Evolutionary conservation across 2,329 filamentous ascomycete species (phyloP).

Genomic region (Talaromyces sp.): DNA sequence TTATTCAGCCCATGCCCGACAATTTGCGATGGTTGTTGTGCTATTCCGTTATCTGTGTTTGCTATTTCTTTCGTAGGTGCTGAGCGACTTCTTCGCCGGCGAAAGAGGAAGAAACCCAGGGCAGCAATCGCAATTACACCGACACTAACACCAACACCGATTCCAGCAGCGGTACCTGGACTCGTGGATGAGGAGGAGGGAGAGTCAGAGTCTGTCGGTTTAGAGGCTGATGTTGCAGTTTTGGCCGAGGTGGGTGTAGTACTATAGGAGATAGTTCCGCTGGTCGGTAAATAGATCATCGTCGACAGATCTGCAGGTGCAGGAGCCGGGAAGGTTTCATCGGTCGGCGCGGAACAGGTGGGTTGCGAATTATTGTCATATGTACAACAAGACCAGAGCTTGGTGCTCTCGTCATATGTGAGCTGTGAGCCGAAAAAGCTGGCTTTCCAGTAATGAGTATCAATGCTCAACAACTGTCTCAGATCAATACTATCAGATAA

Average conservation of each 20-base stretch:
- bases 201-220: neutral
- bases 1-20: too few relatives aligned
- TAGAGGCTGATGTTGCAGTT: neutral
- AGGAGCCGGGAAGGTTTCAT: constrained; percentile 1
- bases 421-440: constrained; percentile 1
- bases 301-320: constrained; percentile 2
- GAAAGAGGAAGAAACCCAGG: too few relatives aligned
- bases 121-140: neutral
- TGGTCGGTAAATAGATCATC: neutral
- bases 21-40: too few relatives aligned
- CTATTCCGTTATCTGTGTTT: too few relatives aligned
- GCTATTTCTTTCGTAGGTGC: too few relatives aligned
- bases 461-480: too few relatives aligned
- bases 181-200: neutral
- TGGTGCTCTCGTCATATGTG: neutral
- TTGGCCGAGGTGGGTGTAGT: neutral
- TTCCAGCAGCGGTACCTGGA: neutral
- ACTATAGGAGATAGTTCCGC: neutral
- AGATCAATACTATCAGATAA: too few relatives aligned
- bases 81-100: too few relatives aligned
- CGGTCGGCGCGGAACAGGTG: neutral
- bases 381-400: constrained; percentile 1
- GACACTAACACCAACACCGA: neutral
- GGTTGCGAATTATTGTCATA: neutral
- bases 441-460: too few relatives aligned